A percentile compares a stretch with the other conserved stretches of the same genome.
Evolutionary conservation across 305 asterid genomes (phyloP).

Genomic region (Fraxinus albicans): DNA sequence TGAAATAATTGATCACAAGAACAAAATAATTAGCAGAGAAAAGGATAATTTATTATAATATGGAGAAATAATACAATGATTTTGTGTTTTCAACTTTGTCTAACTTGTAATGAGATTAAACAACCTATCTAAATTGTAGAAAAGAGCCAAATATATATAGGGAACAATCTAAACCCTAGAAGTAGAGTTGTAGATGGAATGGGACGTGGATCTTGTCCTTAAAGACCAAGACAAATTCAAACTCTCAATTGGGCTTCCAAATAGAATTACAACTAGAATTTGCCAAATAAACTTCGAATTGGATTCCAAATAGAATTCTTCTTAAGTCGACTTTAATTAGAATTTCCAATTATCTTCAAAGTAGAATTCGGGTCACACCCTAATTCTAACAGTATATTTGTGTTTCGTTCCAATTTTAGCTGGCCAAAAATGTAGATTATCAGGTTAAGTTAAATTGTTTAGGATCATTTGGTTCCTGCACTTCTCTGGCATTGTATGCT

Average conservation of each 20-base stretch:
- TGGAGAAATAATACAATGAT: neutral
- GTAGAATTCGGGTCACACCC: neutral
- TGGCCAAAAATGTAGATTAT: neutral
- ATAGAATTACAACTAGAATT: neutral
- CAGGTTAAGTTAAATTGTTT: neutral
- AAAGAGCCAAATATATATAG: neutral
- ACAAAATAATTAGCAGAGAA: neutral
- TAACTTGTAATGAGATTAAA: neutral
- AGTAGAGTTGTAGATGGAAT: neutral
- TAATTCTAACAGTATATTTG: too few relatives aligned
- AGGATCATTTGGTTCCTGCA: neutral
- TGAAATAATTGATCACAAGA: too few relatives aligned
- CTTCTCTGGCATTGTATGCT: neutral
- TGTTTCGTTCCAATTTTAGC: neutral
- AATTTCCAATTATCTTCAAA: neutral
- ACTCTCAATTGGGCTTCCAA: neutral
- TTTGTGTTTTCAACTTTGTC: neutral
- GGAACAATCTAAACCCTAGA: neutral
- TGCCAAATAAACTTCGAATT: neutral
- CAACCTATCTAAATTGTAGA: neutral
- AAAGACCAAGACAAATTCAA: neutral
- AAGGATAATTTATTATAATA: neutral
- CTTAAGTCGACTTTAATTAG: neutral
- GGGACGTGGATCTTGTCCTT: neutral
- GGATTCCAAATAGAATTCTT: neutral